These are phyloP conservation scores for Diaporthe batatas DNA, from an alignment of 2,329 filamentous ascomycete species.

Conservation along the genomic window DNA sequence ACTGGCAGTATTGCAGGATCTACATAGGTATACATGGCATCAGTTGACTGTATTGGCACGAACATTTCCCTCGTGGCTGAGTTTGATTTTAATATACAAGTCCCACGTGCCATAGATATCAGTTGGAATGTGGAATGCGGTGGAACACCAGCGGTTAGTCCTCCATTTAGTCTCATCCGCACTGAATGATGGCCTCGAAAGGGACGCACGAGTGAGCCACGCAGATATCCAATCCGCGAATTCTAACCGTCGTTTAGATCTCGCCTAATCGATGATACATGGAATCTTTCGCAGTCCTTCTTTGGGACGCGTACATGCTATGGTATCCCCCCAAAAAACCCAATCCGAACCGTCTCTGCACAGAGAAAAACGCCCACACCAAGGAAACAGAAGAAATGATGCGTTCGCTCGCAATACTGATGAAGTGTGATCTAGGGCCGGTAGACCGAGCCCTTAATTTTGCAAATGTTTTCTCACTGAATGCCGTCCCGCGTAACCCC, in stretches of 20 bases:
- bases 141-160: background rate
- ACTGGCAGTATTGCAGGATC: background rate
- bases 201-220: background rate
- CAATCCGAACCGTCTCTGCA: conserved; percentile 1
- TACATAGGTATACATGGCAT: background rate
- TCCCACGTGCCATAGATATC: too few relatives aligned
- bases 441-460: background rate
- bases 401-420: conserved; percentile 18
- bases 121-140: too few relatives aligned
- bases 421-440: conserved; percentile 11
- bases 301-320: conserved; percentile 36
- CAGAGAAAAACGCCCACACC: conserved; percentile 28
- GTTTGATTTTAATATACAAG: background rate
- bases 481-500: background rate
- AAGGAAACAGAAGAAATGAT: background rate
- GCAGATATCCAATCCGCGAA: background rate
- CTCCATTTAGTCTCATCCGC: background rate
- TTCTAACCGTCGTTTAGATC: conserved; percentile 22
- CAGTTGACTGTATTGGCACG: background rate
- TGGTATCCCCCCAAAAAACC: conserved; percentile 1
- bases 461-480: background rate
- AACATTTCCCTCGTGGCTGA: background rate
- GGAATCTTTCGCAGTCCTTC: conserved; percentile 31
- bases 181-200: background rate
- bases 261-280: conserved; percentile 22